phyloP scores from a whole-genome alignment of 2,329 filamentous ascomycete genomes.

The Microcera coccophila region DNA sequence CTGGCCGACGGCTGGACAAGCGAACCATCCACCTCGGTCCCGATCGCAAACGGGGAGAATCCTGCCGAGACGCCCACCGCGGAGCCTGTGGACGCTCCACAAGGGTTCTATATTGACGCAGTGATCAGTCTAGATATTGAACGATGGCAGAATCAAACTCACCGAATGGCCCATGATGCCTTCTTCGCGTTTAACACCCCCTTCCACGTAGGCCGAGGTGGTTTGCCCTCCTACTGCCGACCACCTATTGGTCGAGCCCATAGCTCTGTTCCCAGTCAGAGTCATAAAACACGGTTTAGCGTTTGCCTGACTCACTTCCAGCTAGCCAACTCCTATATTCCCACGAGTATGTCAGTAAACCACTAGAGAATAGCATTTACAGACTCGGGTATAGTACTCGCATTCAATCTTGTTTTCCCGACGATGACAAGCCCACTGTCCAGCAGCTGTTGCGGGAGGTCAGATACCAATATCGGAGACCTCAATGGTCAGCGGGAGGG shows the following conservation, averaged over 20 bases:
- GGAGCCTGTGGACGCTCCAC: conserved; percentile 27
- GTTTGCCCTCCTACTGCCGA: conserved; percentile 7
- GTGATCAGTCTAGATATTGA: background rate
- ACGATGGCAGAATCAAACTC: conserved; percentile 1
- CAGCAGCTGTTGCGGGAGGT: too few species aligned
- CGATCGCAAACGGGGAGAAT: conserved; percentile 26
- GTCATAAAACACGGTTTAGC: conserved; percentile 21
- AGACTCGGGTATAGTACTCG: conserved; percentile 7
- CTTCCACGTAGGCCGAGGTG: conserved; percentile 20
- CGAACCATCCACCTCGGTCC: conserved; percentile 28
- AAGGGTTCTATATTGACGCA: conserved; percentile 21
- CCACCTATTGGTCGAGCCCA: too few species aligned
- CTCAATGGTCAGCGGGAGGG: too few species aligned
- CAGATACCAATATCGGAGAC: too few species aligned
- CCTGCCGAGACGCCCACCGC: conserved; percentile 25
- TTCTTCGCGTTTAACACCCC: conserved; percentile 13
- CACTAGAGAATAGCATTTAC: background rate
- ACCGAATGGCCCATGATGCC: conserved; percentile 11
- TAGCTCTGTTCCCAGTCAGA: conserved; percentile 18
- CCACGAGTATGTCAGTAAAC: conserved; percentile 4
- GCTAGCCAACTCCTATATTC: too few species aligned
- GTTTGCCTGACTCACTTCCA: too few species aligned
- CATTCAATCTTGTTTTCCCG: conserved; percentile 25
- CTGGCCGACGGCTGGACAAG: conserved; percentile 13
- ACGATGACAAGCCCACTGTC: conserved; percentile 17